Conservation (phyloP, 768 basidiomycete genomes). For the Tricholoma bakamatsutake region DNA sequence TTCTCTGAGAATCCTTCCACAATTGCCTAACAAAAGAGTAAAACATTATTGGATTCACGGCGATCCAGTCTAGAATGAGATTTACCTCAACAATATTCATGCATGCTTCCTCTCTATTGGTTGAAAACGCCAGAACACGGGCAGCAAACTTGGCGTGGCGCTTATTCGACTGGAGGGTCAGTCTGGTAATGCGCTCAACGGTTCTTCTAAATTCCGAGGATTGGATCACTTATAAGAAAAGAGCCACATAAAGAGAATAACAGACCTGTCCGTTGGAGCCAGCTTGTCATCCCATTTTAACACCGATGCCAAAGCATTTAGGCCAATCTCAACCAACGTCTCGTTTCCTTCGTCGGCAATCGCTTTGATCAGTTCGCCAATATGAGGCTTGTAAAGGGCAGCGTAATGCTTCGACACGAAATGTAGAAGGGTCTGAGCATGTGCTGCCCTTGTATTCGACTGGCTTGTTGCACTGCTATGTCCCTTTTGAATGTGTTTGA, state of each 20-base stretch:
- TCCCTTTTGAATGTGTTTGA: constrained; percentile 59
- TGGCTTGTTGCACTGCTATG: constrained; percentile 32
- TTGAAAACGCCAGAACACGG: constrained; percentile 58
- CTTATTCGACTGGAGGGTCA: constrained; percentile 52
- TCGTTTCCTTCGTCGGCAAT: constrained; percentile 60
- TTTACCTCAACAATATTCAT: constrained; percentile 60
- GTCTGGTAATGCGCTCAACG: constrained; percentile 54
- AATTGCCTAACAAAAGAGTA: constrained; percentile 42
- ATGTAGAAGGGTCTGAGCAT: constrained; percentile 47
- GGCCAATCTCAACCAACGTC: constrained; percentile 52
- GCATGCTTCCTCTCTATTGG: constrained; percentile 46
- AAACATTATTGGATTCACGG: neutral
- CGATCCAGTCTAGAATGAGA: neutral
- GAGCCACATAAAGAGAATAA: constrained; percentile 10
- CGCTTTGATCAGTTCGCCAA: constrained; percentile 69
- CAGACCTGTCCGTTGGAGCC: constrained; percentile 63
- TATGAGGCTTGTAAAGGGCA: constrained; percentile 64
- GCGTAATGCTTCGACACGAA: constrained; percentile 75
- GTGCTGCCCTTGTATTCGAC: constrained; percentile 30
- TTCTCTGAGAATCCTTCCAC: constrained; percentile 42
- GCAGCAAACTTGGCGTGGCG: constrained; percentile 84
- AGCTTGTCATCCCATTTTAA: constrained; percentile 53
- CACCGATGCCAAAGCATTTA: constrained; percentile 74
- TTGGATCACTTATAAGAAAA: neutral
- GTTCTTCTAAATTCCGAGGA: constrained; percentile 43